Evolutionary conservation across 2,329 filamentous ascomycete species (phyloP), one percentile per base, ranked within the genome.

Genomic region (Nemania bipapillata): DNA sequence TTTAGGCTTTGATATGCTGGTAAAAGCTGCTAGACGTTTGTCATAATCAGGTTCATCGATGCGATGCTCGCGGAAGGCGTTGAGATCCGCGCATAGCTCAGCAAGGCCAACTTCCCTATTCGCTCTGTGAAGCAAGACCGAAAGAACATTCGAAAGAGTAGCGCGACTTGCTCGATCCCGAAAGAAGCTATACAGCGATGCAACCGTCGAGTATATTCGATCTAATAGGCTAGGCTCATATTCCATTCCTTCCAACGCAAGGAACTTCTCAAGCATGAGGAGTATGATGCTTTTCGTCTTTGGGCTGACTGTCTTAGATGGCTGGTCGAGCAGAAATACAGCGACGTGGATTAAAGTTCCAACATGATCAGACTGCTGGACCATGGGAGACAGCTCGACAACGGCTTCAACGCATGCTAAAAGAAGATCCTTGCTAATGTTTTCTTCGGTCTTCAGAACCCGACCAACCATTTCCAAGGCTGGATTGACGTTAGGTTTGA

Each of bases 41-140:
- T 96, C 92, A 77, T 97, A 97, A 80, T 98, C 92, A 1, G 94
- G 91, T 76, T 97, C 92, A 74, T 96, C 93, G 22, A 99, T 84
- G 52, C 90, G 90, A 28, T 86, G 87, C 54, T 84, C 83, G 0
- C 89, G 89, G 74, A 91, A 93, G 0, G 96, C 90, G 76, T 99
- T 98, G 62, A 99, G 85, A 69, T 92, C 90, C 30, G 86, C 82
- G 75, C 93, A 97, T 2, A 97, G 83, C 5, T 82, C 81, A 1
- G 93, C 91, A 65, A 93, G 85, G 61, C 89, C 85, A 26, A 82
- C 77, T 0, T 94, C 82, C 0, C 86, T 84, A 4, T 85, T 73
- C 66, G 93, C 89, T 53, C 88, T 87, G 7, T 85, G 81, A 1
- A 92, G 89, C 68, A 97, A 89, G 20, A 91, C 90, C 15, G 85